Evolutionary conservation across 176 grass and related monocot genomes (phyloP).

Genomic region (Carex cristatella): DNA sequence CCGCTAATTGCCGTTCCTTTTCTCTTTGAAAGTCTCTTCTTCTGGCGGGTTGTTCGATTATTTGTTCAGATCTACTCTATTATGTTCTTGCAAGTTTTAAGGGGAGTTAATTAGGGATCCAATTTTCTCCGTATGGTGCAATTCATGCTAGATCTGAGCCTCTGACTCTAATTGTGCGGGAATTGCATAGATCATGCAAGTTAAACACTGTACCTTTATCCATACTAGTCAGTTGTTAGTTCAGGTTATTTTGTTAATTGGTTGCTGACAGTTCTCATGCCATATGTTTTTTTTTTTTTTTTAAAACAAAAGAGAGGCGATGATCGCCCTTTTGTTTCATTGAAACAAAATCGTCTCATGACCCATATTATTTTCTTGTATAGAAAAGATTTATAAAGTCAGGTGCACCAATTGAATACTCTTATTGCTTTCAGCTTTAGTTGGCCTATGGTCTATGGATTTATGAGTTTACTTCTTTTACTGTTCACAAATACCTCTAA

Average conservation of each 20-base stretch:
- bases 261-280: not conserved
- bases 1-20: not conserved
- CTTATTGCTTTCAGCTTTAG: not conserved
- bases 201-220: not conserved
- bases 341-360: too few species aligned
- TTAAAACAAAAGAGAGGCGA: too few species aligned
- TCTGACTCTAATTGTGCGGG: not conserved
- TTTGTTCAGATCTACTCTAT: conserved; percentile 18
- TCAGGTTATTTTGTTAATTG: not conserved
- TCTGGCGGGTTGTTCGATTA: conserved; percentile 5
- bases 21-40: conserved; percentile 9
- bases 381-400: too few species aligned
- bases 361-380: too few species aligned
- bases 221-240: not conserved
- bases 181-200: conserved; percentile 2
- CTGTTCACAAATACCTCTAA: not conserved
- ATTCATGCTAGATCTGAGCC: conserved; percentile 19
- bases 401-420: not conserved
- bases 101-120: not conserved
- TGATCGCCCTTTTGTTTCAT: too few species aligned
- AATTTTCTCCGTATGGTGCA: not conserved
- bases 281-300: too few species aligned
- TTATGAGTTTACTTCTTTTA: not conserved
- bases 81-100: not conserved
- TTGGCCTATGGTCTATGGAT: not conserved